A percentile compares a stretch with the other conserved stretches of the same genome.
phyloP scores from a whole-genome alignment of 2,329 filamentous ascomycete species.

The Cytospora mali region DNA sequence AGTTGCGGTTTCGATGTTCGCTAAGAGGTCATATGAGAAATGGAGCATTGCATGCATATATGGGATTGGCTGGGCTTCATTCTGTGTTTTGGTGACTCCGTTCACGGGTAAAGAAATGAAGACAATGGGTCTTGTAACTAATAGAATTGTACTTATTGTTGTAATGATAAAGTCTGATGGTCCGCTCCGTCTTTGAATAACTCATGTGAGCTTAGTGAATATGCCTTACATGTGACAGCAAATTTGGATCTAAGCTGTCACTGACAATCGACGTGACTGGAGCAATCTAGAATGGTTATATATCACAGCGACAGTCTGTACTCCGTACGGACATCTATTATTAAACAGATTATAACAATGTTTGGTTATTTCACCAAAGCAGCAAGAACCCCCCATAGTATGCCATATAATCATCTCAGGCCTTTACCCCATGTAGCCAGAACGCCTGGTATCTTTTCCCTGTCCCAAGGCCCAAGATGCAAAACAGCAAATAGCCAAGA shows the following conservation, averaged over 20 bases:
- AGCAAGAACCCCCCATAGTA: neutral
- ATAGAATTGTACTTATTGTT: constrained; percentile 19
- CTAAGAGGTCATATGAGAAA: constrained; percentile 29
- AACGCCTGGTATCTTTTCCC: constrained; percentile 23
- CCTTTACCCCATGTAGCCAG: neutral
- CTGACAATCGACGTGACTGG: neutral
- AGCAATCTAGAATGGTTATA: no score
- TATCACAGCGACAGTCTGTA: no score
- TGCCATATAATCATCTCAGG: neutral
- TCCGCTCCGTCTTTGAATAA: neutral
- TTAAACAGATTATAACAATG: no score
- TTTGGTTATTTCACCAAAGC: neutral
- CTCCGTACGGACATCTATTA: neutral
- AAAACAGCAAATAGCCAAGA: neutral
- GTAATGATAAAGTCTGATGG: constrained; percentile 19
- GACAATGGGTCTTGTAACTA: constrained; percentile 8
- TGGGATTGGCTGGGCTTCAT: constrained; percentile 1
- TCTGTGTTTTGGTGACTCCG: constrained; percentile 4
- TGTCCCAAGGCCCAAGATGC: constrained; percentile 7
- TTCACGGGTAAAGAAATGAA: neutral
- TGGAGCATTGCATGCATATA: constrained; percentile 19
- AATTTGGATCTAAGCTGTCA: neutral
- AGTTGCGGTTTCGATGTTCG: neutral
- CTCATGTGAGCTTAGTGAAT: neutral
- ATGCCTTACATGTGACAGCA: neutral